Base-by-base conservation (phyloP, 768 basidiomycete genomes). In the Mycena albidolilacea region DNA sequence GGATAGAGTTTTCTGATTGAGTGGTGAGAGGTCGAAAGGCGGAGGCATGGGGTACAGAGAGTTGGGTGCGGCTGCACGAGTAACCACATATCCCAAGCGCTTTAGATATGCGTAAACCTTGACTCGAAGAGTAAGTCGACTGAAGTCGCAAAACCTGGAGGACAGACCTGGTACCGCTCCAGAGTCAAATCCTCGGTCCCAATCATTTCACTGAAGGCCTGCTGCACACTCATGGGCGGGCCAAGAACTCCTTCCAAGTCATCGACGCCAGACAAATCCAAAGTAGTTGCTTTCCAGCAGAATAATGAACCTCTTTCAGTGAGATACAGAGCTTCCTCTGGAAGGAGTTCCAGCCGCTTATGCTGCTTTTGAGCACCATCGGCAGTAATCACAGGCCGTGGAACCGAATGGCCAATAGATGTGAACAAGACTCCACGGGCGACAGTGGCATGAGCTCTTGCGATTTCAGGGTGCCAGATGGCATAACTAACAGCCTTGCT, bases 281-380 rank as follows among this genome's bases (percentile, higher is more conserved):
- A 55, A 38, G 83, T 81, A 14, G 78, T 79, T 0, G 90, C 85
- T 78, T 91, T 93, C 89, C 93, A 96, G 78, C 96, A 96, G 73
- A 95, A 93, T 73, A 98, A 83, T 2, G 93, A 88, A 0, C 98
- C 97, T 54, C 97, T 86, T 82, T 99, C 98, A 57, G 97, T 88
- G 41, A 99, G 89, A 84, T 98, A 99, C 19, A 99, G 87, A 0
- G 95, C 91, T 84, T 99, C 98, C 83, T 99, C 98, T 0, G 98
- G 98, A 2, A 99, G 87, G 0, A 99, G 86, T 78, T 98, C 96
- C 19, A 95, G 84, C 37, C 91, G 84, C 80, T 92, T 95, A 15
- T 89, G 87, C 1, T 83, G 68, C 77, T 90, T 92, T 52, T 81
- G 76, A 35, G 78, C 71, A n/a, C 80, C 80, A 35, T 82, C 79